Base-by-base conservation (phyloP, 805 yeast species). In the Hanseniaspora pseudoguilliermondii region DNA sequence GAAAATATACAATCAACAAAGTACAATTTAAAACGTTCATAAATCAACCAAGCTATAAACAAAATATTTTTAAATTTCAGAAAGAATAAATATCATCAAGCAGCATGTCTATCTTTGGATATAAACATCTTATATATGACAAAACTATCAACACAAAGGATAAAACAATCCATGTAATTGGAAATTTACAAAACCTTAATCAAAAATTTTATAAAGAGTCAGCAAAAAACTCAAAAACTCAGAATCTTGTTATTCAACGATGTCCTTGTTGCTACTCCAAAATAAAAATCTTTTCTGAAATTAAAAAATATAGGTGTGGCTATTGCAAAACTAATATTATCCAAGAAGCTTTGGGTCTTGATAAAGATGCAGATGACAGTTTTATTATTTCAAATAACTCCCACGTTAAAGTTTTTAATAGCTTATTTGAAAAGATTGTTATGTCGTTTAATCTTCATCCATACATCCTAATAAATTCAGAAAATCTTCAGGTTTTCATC, bases 321-420 rank as follows among this genome's bases (percentile, higher is more conserved):
- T 72, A 79, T 4, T 86, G 95, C 62, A 74, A 72, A 39, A 75
- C 83, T 6, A 79, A 80, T 0, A 69, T 71, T 32, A 32, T 32
- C 15, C 35, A 32, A 32, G 34, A 32, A 15, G 13, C 35, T 32
- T 11, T 7, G 15, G 35, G 5, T 10, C 15, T 32, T 11, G 34
- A 32, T 32, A 32, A 32, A 6, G 13, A 7, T 34, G 49, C 20
- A 5, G 13, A 27, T 23, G 11, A 47, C 6, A 47, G 35, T n/a
- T 23, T 41, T 5, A 27, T 7, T 1, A 23, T 41, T 4, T 41
- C 44, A 23, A 41, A 41, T 5, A 41, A 23, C 5, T 27, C 29
- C 9, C 11, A 13, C 8, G 13, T 41, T 23, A 8, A 4, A 11
- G 16, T 23, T 3, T 11, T 41, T 41, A 41, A 23, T 23, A 41